These are phyloP conservation scores for Ballota nigra DNA, from an alignment of 257 asterid genomes.

Conservation along the genomic window DNA sequence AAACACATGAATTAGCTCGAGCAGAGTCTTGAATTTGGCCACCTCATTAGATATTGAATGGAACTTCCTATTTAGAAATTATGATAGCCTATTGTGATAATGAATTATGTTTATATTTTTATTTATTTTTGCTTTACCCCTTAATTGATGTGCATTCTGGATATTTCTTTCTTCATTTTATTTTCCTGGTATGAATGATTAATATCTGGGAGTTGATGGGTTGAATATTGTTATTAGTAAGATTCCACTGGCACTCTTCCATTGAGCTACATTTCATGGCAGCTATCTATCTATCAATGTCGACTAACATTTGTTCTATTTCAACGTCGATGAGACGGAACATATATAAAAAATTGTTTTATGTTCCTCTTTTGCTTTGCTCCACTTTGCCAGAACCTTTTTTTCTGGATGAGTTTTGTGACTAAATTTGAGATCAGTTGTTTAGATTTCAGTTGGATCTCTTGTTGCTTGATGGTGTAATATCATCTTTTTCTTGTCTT, in stretches of 20 bases:
- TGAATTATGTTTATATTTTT: not conserved
- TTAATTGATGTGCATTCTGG: not conserved
- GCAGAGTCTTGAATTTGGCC: not conserved
- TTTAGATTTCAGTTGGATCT: not conserved
- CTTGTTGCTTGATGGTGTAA: not conserved
- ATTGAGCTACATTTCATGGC: not conserved
- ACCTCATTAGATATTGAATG: not conserved
- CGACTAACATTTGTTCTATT: not conserved
- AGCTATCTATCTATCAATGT: not conserved
- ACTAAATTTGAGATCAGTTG: not conserved
- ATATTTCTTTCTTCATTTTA: not conserved
- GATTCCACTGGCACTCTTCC: not conserved
- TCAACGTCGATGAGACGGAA: not conserved
- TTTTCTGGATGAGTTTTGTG: not conserved
- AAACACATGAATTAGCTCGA: not conserved
- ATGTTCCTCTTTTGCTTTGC: not conserved
- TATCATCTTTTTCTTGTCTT: not conserved
- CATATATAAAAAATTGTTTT: not conserved
- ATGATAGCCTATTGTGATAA: not conserved
- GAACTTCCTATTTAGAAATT: not conserved
- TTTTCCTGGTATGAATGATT: not conserved
- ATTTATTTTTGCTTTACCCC: not conserved
- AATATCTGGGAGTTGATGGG: not conserved
- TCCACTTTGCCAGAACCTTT: not conserved
- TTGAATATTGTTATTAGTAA: not conserved